Evolutionary conservation across 164 flowering plant genomes (phyloP).

Genomic region (Amborella trichopoda): DNA sequence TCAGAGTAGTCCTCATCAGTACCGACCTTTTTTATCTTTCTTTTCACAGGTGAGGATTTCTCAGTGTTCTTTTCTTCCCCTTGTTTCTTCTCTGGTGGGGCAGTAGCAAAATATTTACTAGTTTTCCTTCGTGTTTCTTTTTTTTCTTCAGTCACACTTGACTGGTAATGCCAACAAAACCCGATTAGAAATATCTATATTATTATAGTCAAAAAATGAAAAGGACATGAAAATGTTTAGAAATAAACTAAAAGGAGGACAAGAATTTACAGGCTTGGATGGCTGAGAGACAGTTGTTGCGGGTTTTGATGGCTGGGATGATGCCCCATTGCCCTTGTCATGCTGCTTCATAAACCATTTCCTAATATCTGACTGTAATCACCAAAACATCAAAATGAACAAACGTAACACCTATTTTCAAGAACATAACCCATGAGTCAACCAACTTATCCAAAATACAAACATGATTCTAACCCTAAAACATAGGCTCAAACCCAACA

Average conservation of each 20-base stretch:
- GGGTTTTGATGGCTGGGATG: conserved; percentile 26
- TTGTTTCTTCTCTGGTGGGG: conserved; percentile 10
- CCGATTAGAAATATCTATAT: too few species aligned
- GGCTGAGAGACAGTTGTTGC: conserved; percentile 7
- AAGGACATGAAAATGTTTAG: not conserved
- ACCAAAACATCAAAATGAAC: not conserved
- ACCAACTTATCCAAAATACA: too few species aligned
- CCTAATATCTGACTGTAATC: conserved; percentile 54
- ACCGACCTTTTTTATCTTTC: conserved; percentile 25
- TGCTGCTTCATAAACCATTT: conserved; percentile 88
- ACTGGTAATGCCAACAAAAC: too few species aligned
- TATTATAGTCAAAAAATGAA: not conserved
- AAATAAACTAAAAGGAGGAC: not conserved
- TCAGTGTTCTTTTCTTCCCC: conserved; percentile 31
- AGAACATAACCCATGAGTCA: too few species aligned
- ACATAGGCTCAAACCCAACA: too few species aligned
- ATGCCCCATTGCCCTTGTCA: conserved; percentile 39
- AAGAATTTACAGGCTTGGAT: conserved; percentile 1
- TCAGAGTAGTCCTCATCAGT: conserved; percentile 10
- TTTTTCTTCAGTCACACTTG: too few species aligned
- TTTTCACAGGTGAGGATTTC: conserved; percentile 32
- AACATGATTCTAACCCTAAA: too few species aligned
- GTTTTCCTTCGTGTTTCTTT: conserved; percentile 84
- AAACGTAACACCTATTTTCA: too few species aligned
- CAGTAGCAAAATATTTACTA: conserved; percentile 66